These are phyloP conservation scores for Chlamydomonas sphaeroides DNA, from an alignment of 139 green algal species.

Conservation along the genomic window DNA sequence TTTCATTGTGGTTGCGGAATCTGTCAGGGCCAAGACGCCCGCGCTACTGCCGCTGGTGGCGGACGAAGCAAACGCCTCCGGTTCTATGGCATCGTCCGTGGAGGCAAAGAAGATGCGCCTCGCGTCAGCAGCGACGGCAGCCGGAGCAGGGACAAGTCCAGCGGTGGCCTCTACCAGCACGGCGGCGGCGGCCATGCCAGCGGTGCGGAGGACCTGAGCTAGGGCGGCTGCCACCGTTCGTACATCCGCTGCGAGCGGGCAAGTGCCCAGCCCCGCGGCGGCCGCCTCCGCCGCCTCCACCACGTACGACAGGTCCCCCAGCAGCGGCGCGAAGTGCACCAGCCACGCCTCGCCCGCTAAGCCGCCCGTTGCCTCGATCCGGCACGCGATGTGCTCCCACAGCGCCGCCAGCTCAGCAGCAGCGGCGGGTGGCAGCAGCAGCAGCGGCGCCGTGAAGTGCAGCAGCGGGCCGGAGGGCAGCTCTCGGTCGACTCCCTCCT, in stretches of 20 bases:
- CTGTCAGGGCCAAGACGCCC: too few species aligned
- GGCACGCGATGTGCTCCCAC: not conserved
- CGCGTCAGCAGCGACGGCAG: too few species aligned
- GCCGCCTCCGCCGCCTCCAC: not conserved
- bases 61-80: too few species aligned
- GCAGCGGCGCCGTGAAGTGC: not conserved
- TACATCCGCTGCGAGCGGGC: too few species aligned
- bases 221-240: not conserved
- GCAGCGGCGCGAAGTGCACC: not conserved
- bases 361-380: too few species aligned
- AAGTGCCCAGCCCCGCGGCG: not conserved
- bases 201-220: not conserved
- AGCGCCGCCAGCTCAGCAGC: not conserved
- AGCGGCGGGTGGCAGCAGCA: not conserved
- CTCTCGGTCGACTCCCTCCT: not conserved
- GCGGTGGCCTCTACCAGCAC: not conserved
- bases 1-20: too few species aligned
- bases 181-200: not conserved
- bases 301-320: not conserved
- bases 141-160: too few species aligned
- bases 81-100: too few species aligned
- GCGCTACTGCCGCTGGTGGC: too few species aligned
- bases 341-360: too few species aligned
- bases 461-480: not conserved
- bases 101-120: too few species aligned